Evolutionary conservation across 768 basidiomycete species (phyloP).

Genomic region (Paxillus ammoniavirescens): DNA sequence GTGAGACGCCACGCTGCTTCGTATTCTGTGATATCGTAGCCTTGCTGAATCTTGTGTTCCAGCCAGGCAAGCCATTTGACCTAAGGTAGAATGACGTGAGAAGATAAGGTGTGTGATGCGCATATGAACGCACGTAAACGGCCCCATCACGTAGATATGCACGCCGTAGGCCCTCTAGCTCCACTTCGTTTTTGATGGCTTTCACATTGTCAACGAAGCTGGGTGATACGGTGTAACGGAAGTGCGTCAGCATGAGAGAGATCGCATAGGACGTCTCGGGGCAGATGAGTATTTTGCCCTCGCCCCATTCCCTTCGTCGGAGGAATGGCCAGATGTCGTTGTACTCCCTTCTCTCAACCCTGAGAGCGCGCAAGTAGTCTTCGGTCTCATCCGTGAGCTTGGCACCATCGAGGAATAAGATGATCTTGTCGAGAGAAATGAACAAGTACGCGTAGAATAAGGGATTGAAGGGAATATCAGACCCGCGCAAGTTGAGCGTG

Average conservation of each 20-base stretch:
- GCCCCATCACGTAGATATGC: constrained; percentile 92
- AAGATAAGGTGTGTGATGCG: constrained; percentile 4
- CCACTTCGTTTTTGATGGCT: constrained; percentile 84
- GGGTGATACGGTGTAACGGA: constrained; percentile 71
- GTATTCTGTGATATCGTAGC: constrained; percentile 87
- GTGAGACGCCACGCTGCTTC: constrained; percentile 85
- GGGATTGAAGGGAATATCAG: constrained; percentile 89
- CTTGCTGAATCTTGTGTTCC: constrained; percentile 71
- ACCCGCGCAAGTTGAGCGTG: constrained; percentile 83
- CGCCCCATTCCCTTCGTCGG: constrained; percentile 71
- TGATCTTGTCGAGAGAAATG: constrained; percentile 55
- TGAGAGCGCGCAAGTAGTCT: constrained; percentile 56
- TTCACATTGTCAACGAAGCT: constrained; percentile 76
- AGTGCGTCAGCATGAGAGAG: constrained; percentile 79
- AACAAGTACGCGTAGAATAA: constrained; percentile 88
- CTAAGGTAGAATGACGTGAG: constrained; percentile 32
- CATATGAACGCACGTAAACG: constrained; percentile 59
- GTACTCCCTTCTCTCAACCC: constrained; percentile 64
- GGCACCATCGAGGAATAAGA: constrained; percentile 73
- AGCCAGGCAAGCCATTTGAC: constrained; percentile 89
- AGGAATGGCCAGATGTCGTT: constrained; percentile 80
- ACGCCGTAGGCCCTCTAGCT: constrained; percentile 76
- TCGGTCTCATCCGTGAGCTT: constrained; percentile 62
- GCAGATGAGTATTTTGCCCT: constrained; percentile 74
- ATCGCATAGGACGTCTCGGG: constrained; percentile 81